Conservation (phyloP, 257 asterid genomes). For the Solanum chilense region DNA sequence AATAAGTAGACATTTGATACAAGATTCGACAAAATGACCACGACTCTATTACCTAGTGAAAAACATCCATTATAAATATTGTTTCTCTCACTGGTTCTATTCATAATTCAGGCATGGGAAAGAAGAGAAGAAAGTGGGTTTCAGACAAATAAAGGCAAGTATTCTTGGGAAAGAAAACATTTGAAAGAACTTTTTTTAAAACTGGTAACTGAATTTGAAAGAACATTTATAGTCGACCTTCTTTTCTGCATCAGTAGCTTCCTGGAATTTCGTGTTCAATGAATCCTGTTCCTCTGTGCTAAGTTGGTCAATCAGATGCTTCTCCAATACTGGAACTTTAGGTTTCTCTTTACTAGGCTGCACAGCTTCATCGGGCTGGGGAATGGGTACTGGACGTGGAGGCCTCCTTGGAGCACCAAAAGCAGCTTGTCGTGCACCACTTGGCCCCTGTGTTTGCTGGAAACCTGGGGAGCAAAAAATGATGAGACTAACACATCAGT, state of each 20-base stretch:
- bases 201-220: not conserved
- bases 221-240: conserved; percentile 33
- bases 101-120: not conserved
- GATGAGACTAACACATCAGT: not conserved
- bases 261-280: conserved; percentile 70
- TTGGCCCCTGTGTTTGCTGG: conserved; percentile 54
- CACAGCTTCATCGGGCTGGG: conserved; percentile 46
- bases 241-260: conserved; percentile 86
- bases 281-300: conserved; percentile 88
- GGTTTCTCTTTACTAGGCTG: conserved; percentile 62
- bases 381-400: conserved; percentile 84
- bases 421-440: conserved; percentile 30
- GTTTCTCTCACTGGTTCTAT: not conserved
- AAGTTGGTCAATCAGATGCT: conserved; percentile 80
- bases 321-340: conserved; percentile 87
- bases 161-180: not conserved
- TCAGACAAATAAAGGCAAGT: not conserved
- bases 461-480: conserved; percentile 26
- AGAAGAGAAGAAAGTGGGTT: not conserved
- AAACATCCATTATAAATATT: not conserved
- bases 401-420: conserved; percentile 61
- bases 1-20: not conserved
- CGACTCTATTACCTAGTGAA: not conserved
- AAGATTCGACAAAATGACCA: not conserved
- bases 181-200: not conserved